Conservation (phyloP, 345 rosid species). For the Syzygium oleosum region DNA sequence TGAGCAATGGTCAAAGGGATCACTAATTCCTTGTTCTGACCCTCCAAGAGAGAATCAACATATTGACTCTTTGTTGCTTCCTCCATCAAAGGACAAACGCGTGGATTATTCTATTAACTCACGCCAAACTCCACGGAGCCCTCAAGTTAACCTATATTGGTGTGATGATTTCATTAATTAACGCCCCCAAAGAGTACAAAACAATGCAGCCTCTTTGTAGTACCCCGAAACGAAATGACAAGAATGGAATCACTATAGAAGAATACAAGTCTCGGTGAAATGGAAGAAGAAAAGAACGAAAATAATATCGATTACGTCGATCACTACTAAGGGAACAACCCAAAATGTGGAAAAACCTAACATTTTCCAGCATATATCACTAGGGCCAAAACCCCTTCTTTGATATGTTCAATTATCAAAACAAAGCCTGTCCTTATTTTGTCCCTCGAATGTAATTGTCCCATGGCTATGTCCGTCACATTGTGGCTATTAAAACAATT, state of each 20-base stretch:
- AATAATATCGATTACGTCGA: background rate
- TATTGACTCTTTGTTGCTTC: background rate
- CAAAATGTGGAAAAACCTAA: background rate
- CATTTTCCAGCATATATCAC: background rate
- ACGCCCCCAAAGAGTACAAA: background rate
- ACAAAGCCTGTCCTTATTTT: background rate
- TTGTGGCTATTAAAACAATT: slow-evolving; percentile 13
- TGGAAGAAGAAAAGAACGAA: background rate
- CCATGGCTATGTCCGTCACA: slow-evolving; percentile 7
- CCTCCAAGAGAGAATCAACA: background rate
- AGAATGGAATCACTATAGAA: background rate
- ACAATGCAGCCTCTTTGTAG: background rate
- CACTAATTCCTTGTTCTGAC: background rate
- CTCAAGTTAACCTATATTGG: background rate
- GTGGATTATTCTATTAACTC: background rate
- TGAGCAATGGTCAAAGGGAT: background rate
- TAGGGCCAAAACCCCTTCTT: background rate
- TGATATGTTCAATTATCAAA: background rate
- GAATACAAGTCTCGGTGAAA: background rate
- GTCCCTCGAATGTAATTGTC: background rate
- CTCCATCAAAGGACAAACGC: background rate
- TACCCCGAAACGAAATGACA: background rate
- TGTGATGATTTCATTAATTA: background rate
- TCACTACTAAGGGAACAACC: background rate
- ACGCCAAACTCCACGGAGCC: background rate